Conservation (phyloP, 768 basidiomycete genomes). For the Naganishia vaughanmartiniae region DNA sequence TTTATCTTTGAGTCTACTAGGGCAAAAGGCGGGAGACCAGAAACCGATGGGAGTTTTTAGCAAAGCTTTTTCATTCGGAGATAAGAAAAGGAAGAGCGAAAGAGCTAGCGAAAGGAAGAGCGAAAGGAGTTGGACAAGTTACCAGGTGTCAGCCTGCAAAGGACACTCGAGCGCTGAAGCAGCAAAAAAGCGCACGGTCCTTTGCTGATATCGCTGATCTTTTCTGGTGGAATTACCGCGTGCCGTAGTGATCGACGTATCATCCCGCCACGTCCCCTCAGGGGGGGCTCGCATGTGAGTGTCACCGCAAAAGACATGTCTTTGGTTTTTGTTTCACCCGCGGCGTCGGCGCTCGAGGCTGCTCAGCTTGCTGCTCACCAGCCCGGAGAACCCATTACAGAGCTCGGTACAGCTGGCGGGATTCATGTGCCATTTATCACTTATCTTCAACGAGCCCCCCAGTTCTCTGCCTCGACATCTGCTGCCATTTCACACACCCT, state of each 20-base stretch:
- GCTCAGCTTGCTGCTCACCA: background rate
- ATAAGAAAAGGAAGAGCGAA: no score
- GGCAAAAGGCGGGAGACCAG: no score
- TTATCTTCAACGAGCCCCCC: background rate
- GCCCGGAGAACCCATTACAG: no score
- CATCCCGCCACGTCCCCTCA: background rate
- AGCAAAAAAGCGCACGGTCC: background rate
- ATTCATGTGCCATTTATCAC: background rate
- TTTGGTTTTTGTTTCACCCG: slow-evolving; percentile 18
- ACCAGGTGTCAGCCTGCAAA: no score
- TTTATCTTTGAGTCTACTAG: no score
- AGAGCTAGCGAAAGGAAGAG: no score
- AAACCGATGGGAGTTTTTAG: no score
- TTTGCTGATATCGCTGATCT: slow-evolving; percentile 3
- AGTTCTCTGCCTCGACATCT: no score
- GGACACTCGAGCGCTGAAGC: no score
- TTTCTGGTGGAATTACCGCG: background rate
- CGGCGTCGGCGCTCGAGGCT: background rate
- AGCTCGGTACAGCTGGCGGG: background rate
- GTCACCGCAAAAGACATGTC: slow-evolving; percentile 22
- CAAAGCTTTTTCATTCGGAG: no score
- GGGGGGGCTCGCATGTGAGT: background rate
- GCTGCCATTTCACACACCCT: background rate
- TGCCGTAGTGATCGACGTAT: background rate
- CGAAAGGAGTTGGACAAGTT: no score